A percentile compares a stretch with the other conserved stretches of the same genome.
Evolutionary conservation across 148 eudicot species (phyloP).

Genomic region (Nepenthes gracilis): DNA sequence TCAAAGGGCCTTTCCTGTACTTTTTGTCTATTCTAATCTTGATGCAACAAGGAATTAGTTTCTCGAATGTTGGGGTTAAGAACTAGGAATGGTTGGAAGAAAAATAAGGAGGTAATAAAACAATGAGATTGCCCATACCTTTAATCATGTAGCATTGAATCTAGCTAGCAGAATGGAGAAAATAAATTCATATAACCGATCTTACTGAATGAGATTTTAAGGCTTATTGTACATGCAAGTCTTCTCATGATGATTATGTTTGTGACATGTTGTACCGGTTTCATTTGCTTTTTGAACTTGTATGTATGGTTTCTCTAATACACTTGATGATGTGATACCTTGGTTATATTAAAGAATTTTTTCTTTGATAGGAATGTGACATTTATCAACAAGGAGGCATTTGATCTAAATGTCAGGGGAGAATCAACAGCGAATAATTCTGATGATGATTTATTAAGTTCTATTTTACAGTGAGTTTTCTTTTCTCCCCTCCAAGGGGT

Average conservation of each 20-base stretch:
- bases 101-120: too few species aligned
- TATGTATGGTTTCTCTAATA: too few species aligned
- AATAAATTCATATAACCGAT: too few species aligned
- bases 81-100: background rate
- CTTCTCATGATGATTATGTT: background rate
- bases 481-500: conserved; percentile 7
- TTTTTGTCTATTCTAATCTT: background rate
- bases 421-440: conserved; percentile 27
- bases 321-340: background rate
- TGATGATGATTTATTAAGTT: conserved; percentile 48
- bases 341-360: too few species aligned
- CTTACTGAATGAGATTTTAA: too few species aligned
- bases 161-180: background rate
- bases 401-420: conserved; percentile 10
- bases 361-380: background rate
- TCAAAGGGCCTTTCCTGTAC: background rate
- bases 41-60: background rate
- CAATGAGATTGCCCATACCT: too few species aligned
- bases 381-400: conserved; percentile 13
- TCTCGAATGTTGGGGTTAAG: background rate
- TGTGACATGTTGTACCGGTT: too few species aligned
- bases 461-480: conserved; percentile 39
- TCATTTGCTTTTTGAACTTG: too few species aligned
- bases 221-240: background rate
- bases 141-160: too few species aligned